Base-by-base conservation (phyloP, 139 green algal genomes). In the Chlamydomonas sp. region DNA sequence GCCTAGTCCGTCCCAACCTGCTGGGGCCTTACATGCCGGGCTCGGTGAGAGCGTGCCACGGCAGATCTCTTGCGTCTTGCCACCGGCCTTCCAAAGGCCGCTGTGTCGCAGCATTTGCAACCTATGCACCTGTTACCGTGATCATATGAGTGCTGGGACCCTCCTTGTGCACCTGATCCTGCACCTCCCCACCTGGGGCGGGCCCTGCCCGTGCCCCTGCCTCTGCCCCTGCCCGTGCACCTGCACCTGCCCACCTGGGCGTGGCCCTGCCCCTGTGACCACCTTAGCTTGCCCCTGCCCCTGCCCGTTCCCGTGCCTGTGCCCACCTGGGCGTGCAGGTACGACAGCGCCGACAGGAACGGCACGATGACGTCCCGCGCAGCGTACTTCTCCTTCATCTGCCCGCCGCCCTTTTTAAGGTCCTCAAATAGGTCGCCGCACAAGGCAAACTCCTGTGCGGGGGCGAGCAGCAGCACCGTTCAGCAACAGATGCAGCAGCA, bases 391-490 rank as follows among this genome's bases (percentile, higher is more conserved):
- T 98, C 96, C 60, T 90, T 88, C 20, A 97, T 88, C 61, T 90
- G 91, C 0, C 95, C 94, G 49, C 95, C 95, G 14, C 79, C 62
- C 31, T 90, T 88, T 69, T 95, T 94, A 17, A 98, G 85, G 73
- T 96, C 93, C 83, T 96, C 91, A 92, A 97, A 97, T 76, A 98
- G 86, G 89, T 98, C 96, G 0, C 96, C 96, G 3, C 95, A 93
- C 80, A 89, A 76, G 75, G 85, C 91, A 88, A 93, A 93, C 80
- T 94, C 91, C 76, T 94, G 31, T 49, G 86, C 60, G 72, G 15
- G 12, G 68, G 68, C 10, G 68, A 15, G 6, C 68, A 74, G 68
- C 14, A 74, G 68, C 68, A 5, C 10, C 12, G 68, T 49, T 49
- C 31, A 49, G 31, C 31, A 49, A 49, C 31, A 49, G 31, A 49